Base-by-base conservation (phyloP, 2,329 filamentous ascomycete genomes). In the Fusarium hainanense region DNA sequence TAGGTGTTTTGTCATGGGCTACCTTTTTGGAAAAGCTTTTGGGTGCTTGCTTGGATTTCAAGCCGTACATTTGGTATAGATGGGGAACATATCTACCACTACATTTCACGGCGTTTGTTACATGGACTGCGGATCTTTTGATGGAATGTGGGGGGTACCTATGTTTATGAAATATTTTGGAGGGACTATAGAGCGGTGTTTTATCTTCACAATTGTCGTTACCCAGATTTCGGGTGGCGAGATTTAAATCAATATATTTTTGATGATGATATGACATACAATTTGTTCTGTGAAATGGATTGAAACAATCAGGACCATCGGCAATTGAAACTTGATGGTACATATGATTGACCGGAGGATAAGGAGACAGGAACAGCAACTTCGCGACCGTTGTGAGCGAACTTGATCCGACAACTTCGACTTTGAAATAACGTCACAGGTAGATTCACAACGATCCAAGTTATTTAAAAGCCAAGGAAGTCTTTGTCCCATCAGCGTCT, bases 21-120 rank as follows among this genome's bases (percentile, higher is more conserved):
- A 42, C 23, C 37, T 34, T 54, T 51, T 48, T 52, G 60, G 50
- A 47, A 62, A 61, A 47, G 43, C 47, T 42, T 42, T 47, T 57
- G 50, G n/a, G 54, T 25, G n/a, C 34, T 52, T 52, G 63, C 58
- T 54, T 59, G 51, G 41, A 51, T 63, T 43, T 54, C 56, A 58
- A 70, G 56, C 52, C 70, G 72, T 75, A 74, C 54, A 75, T 75
- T 73, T 68, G 63, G 65, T 52, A 75, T 75, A 74, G 70, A 75
- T 57, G 70, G 68, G 54, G 62, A 66, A 72, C 57, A 75, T 70
- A 66, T 44, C 51, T 64, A 54, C 66, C 69, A 63, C 65, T 58
- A 66, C 63, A 60, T 71, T 70, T 69, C 44, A 57, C 56, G 73
- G 73, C 73, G 73, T 75, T 75, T 67, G 61, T 62, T 63, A 68